Evolutionary conservation across 169 alveolate species (phyloP), one percentile per base, ranked within the genome.

Genomic region (Plasmodium cynomolgi): DNA sequence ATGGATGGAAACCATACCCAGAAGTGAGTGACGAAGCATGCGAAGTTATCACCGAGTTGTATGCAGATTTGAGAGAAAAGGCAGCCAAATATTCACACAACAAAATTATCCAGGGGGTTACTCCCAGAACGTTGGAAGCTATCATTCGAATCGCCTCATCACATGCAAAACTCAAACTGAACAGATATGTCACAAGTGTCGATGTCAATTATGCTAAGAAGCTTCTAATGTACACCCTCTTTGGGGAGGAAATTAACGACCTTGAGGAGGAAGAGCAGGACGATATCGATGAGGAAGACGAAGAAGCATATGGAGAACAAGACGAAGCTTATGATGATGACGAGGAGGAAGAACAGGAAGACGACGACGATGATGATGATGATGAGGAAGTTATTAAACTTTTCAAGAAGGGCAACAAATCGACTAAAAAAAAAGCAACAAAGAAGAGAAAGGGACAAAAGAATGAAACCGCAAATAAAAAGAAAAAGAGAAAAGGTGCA

Each of bases 111-210:
- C 97, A 96, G 84, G 94, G 96, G 17, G 97, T 96, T 34, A 92
- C 97, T 11, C 97, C 97, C 20, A 95, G 99, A 82, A 97, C 98
- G 8, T 96, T 98, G 74, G 99, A 98, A 93, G 99, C 98, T 8
- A 96, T 96, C 58, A 96, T 98, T 37, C 97, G 99, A 34, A 96
- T 98, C 13, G 97, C 98, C 4, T 97, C 98, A 8, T 98, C 98
- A 39, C 98, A 97, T 81, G 97, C 98, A 37, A 97, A 97, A 92
- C 91, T 98, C 81, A 95, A 96, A 84, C 86, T 98, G 90, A 93
- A 95, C 41, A 96, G 97, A 33, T 97, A 96, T 95, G 97, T 97
- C 11, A 96, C 97, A 39, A 79, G 93, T 34, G 98, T 97, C 26
- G 96, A 96, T 77, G 98, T 97, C 26, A 81, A 91, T 23, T 95